Base-by-base conservation (phyloP, 2,329 filamentous ascomycete species). In the Pleoardoris graminearum region DNA sequence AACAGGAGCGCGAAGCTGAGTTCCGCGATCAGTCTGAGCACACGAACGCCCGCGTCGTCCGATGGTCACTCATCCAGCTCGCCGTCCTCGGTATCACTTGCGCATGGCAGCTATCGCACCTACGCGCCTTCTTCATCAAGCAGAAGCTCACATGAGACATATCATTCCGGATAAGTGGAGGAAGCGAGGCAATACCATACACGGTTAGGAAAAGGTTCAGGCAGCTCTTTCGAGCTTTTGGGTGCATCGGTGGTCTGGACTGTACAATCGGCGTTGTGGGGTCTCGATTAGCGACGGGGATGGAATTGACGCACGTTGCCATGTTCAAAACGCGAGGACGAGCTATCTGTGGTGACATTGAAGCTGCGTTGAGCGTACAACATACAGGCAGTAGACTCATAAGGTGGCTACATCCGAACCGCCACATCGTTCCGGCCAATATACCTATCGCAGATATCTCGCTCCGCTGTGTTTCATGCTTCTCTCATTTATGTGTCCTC, bases 111-210 rank as follows among this genome's bases (percentile, higher is more conserved):
- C 81, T 99, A 41, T 96, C 91, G 48, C 93, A 99, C 77, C 83
- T 99, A 66, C 85, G 94, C 64, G 89, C 90, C 41, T 99, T 99
- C 84, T 99, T 99, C 80, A 99, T 99, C 81, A 99, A 99, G 84
- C 93, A 97, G 81, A 99, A 99, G 83, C 86, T 99, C 74, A 97
- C 94, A 54, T 99, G 85, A 76, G 45, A 37, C 32, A 16, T 11
- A 12, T 38, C 23, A 42, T 41, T 48, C 27, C 33, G 12, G 41
- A 36, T 30, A 39, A 37, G 54, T 23, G 29, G 29, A 30, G 22
- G 35, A 41, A 39, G 42, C 19, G 45, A 17, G 29, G 25, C 37
- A 50, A 53, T 52, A 55, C 37, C 48, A 57, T 49, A 51, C 36
- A 39, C 25, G 49, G 50, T n/a, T 47, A 48, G 43, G 38, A 16